Conservation (phyloP, 495 filamentous ascomycete species). For the Neurospora intermedia region DNA sequence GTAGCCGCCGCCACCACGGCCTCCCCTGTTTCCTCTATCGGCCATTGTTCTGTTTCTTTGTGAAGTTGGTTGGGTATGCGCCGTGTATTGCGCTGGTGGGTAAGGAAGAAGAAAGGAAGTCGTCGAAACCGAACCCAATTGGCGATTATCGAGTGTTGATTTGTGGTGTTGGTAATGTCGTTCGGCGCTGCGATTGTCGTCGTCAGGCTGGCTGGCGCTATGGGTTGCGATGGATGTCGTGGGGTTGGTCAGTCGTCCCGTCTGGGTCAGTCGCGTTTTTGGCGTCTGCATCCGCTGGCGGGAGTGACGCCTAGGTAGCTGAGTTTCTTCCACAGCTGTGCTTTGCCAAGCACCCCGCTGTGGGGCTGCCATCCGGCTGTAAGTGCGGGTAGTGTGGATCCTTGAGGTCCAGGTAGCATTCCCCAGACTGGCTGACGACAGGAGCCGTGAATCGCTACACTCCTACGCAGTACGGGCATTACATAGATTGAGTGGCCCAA, state of each 20-base stretch:
- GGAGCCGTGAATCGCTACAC: background rate
- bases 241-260: background rate
- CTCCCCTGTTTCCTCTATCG: conserved; percentile 41
- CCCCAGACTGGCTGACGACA: background rate
- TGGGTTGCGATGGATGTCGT: background rate
- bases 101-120: background rate
- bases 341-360: background rate
- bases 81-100: background rate
- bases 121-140: background rate
- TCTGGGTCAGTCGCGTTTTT: background rate
- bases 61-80: background rate
- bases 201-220: background rate
- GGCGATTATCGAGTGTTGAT: background rate
- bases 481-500: background rate
- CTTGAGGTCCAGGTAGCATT: background rate
- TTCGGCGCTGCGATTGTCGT: background rate
- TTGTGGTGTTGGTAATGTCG: background rate
- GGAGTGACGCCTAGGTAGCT: background rate
- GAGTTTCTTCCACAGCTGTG: background rate
- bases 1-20: conserved; percentile 38
- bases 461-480: too few relatives aligned
- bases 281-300: background rate
- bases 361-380: background rate
- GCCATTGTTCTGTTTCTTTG: conserved; percentile 38
- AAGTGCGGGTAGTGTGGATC: background rate